A percentile compares a stretch with the other conserved stretches of the same genome.
phyloP scores from a whole-genome alignment of 1,284 basidiomycete species.

The Albatrellus sp. region DNA sequence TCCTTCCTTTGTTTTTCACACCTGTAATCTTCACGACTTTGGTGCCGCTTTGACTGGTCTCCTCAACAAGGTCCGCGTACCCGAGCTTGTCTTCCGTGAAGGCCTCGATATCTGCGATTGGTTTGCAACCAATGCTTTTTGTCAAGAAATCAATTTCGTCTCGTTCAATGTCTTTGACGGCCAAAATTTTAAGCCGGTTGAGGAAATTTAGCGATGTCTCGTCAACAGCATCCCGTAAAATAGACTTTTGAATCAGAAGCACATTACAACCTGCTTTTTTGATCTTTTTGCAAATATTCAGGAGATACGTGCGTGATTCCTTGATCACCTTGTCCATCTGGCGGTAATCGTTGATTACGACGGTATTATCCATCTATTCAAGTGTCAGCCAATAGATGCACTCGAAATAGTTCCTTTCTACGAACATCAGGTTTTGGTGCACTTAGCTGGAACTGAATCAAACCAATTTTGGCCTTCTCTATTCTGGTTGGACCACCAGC shows the following conservation, averaged over 20 bases:
- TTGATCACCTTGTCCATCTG: conserved; percentile 99
- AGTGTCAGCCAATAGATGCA: neutral
- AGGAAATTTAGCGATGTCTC: conserved; percentile 98
- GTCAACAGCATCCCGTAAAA: conserved; percentile 96
- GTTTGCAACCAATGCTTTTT: conserved; percentile 91
- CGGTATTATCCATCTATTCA: conserved; percentile 96
- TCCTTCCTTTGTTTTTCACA: conserved; percentile 90
- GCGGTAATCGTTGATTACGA: conserved; percentile 98
- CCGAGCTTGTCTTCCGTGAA: conserved; percentile 99
- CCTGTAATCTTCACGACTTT: conserved; percentile 94
- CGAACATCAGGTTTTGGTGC: conserved; percentile 93
- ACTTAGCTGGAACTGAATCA: conserved; percentile 97
- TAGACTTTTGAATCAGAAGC: conserved; percentile 97
- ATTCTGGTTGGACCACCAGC: conserved; percentile 92
- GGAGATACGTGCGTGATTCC: conserved; percentile 95
- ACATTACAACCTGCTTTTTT: conserved; percentile 99
- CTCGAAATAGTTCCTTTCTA: conserved; percentile 2
- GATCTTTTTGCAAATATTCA: conserved; percentile 99
- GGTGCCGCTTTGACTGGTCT: conserved; percentile 74
- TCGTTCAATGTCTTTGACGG: conserved; percentile 95
- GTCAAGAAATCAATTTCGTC: conserved; percentile 98
- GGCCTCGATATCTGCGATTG: conserved; percentile 93
- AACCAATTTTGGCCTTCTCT: conserved; percentile 97
- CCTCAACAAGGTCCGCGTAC: conserved; percentile 92
- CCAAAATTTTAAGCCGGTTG: conserved; percentile 94